Evolutionary conservation across 179 eudicot species (phyloP), one percentile per base, ranked within the genome.

Genomic region (Amaranthus tricolor): DNA sequence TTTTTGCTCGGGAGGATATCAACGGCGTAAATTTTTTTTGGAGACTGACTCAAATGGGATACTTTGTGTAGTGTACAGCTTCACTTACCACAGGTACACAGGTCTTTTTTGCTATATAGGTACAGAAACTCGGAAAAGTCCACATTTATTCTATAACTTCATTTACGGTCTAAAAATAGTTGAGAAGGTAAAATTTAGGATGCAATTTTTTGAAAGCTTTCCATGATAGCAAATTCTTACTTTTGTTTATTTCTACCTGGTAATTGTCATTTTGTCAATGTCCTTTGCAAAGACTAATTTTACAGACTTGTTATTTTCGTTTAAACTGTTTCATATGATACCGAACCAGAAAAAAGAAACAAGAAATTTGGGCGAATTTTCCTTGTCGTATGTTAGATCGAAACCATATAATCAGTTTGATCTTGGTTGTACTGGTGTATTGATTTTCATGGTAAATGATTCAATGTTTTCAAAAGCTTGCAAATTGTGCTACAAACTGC

Each of bases 31-130:
- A 62, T 48, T 47, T 61, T 62, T 72, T 76, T 48, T 57, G 15
- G 75, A 31, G 31, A 63, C 54, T 55, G 74, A 70, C 66, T 77
- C 63, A 65, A 71, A 75, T 71, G 55, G 79, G 74, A 71, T 66
- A 66, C 20, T 59, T 71, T 71, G 68, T 78, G 75, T 70, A 68
- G 63, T 81, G 81, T 81, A 81, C 84, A 78, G 79, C 78, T 66
- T 68, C 74, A 78, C 71, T 75, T 13, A 71, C 72, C 55, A 72
- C 77, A 82, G 79, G 78, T 57, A 57, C 73, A 77, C 78, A 77
- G 49, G 69, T 60, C 69, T 62, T 68, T 72, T 75, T 74, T 68
- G 40, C 40, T 55, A 44, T 71, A 75, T 61, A 79, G 76, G 74
- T 78, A 81, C 53, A 78, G 81, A 58, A 49, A 74, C 60, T 45